Conservation (phyloP, 345 rosid species). For the Barbarea vulgaris region DNA sequence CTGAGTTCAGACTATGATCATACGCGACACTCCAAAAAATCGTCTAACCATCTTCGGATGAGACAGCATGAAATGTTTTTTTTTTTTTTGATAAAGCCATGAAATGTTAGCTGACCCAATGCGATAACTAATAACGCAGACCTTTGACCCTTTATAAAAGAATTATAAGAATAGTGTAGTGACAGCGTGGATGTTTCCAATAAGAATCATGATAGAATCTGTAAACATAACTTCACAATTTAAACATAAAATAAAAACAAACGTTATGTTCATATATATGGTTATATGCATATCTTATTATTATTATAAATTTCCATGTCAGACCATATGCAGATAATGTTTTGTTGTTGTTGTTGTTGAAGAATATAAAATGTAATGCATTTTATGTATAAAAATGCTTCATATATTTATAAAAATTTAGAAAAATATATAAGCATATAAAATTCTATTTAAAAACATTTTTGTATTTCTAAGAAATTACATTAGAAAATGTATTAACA, state of each 20-base stretch:
- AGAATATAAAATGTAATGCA: neutral
- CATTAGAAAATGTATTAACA: too few relatives aligned
- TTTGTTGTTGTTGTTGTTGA: neutral
- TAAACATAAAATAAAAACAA: neutral
- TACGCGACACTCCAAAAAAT: neutral
- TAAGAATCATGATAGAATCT: neutral
- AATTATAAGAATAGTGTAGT: neutral
- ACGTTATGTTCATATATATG: neutral
- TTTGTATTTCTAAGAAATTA: too few relatives aligned
- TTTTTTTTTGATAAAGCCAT: neutral
- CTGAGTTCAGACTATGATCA: conserved; percentile 2
- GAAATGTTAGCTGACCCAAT: neutral
- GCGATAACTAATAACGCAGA: neutral
- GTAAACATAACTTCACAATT: neutral
- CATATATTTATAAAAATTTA: neutral
- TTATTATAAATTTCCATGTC: neutral
- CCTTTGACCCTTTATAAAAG: neutral
- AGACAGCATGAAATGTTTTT: neutral
- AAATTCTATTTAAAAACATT: neutral
- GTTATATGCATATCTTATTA: neutral
- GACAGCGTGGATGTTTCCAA: neutral
- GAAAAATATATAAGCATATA: neutral
- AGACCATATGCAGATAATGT: neutral
- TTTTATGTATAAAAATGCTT: neutral
- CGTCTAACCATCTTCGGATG: neutral